A percentile compares a stretch with the other conserved stretches of the same genome.
Evolutionary conservation across 129 eudicot species (phyloP).

Genomic region (Tagetes patula): DNA sequence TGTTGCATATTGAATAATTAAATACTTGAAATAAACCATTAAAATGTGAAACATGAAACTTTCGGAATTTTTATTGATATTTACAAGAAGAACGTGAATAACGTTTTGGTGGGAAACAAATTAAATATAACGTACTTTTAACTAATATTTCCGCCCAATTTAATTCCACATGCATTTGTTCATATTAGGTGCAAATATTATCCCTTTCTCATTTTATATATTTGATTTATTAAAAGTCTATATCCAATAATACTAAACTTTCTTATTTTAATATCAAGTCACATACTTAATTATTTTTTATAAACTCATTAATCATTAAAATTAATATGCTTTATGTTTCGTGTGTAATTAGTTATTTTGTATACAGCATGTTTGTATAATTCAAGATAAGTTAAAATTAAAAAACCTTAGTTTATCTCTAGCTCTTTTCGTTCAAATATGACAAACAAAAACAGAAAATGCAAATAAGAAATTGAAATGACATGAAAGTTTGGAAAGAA

Average conservation of each 20-base stretch:
- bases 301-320: no score
- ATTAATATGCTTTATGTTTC: no score
- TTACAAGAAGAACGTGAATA: constrained; percentile 3
- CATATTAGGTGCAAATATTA: constrained; percentile 1
- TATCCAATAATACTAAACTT: background rate
- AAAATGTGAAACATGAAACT: no score
- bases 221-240: background rate
- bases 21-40: no score
- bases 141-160: constrained; percentile 11
- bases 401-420: background rate
- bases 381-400: background rate
- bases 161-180: background rate
- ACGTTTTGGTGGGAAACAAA: constrained; percentile 21
- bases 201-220: background rate
- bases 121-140: background rate
- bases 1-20: no score
- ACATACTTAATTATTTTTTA: no score
- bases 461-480: background rate
- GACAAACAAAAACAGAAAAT: background rate
- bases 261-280: background rate
- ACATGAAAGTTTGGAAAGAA: background rate
- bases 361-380: background rate
- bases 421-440: constrained; percentile 8
- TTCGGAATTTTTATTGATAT: background rate
- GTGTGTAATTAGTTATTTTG: no score